Evolutionary conservation across 352 stramenopile genomes (phyloP).

Genomic region (Pythium myriotylum): DNA sequence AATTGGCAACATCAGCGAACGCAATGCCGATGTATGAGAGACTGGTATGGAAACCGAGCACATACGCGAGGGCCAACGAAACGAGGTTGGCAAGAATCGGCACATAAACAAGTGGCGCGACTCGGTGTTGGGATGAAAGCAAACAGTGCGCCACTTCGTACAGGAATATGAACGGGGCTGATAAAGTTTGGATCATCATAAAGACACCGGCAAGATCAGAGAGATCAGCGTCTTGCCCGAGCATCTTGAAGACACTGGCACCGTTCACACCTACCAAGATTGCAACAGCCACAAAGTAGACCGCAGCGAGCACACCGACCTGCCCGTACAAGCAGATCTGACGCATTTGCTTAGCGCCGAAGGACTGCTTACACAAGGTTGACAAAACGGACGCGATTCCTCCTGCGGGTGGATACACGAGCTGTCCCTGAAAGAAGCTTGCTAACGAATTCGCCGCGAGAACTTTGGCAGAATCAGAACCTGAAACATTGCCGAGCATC

Average conservation of each 20-base stretch:
- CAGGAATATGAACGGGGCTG: neutral
- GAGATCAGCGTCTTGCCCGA: neutral
- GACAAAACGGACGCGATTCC: slow-evolving; percentile 50
- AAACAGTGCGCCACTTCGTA: neutral
- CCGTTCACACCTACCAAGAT: slow-evolving; percentile 5
- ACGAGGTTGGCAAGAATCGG: slow-evolving; percentile 39
- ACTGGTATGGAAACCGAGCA: neutral
- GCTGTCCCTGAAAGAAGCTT: neutral
- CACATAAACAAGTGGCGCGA: slow-evolving; percentile 41
- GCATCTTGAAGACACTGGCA: neutral
- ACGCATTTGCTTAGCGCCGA: slow-evolving; percentile 40
- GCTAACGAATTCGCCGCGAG: neutral
- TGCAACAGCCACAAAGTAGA: slow-evolving; percentile 43
- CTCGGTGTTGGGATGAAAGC: slow-evolving; percentile 43
- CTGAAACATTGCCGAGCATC: slow-evolving; percentile 47
- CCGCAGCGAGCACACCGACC: slow-evolving; percentile 42
- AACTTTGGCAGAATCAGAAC: slow-evolving; percentile 30
- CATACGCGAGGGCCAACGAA: slow-evolving; percentile 40
- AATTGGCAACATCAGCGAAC: slow-evolving; percentile 19
- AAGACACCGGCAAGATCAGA: neutral
- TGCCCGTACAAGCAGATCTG: slow-evolving; percentile 61
- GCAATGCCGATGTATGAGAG: no score
- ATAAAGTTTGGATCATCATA: slow-evolving; percentile 5
- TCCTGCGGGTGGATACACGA: neutral
- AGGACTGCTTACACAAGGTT: slow-evolving; percentile 55